Evolutionary conservation across 441 rosid genomes (phyloP), one percentile per base, ranked within the genome.

Genomic region (Erysimum pusillum): DNA sequence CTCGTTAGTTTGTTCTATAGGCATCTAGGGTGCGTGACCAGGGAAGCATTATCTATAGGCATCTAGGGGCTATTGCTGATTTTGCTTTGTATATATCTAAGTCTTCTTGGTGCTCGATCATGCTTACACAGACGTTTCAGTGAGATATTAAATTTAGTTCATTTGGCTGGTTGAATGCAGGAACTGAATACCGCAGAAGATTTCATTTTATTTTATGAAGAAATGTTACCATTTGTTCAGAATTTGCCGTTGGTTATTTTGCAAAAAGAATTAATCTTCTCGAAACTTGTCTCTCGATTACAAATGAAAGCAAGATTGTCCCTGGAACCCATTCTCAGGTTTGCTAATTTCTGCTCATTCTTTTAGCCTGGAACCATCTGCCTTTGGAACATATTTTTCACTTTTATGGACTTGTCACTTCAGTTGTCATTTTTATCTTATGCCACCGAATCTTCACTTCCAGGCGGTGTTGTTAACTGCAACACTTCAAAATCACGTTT

Each of bases 131-230:
- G 11, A 36, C 28, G 8, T 60, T 57, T 45, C 13, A 31, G 58
- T 35, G 66, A 56, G 69, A 63, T 59, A 39, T 58, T 54, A 58
- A 67, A 25, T 4, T 51, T 39, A 44, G 67, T 75, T 69, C 63
- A 41, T 68, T 56, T 76, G 38, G 65, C 31, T 71, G 49, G 7
- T 57, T 32, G 45, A 78, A 78, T 80, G 64, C 87, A 93, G 99
- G 99, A 96, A 71, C 79, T 91, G 80, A 96, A 93, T 84, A 96
- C 99, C 1, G 94, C 97, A 0, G 96, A 89, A 82, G 97, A 91
- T 77, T 96, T 93, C 81, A 93, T 96, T 79, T 86, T 92, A 11
- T 86, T 87, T 74, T 93, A 89, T 18, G 96, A 85, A 83, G 90
- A 91, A 84, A 85, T 87, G 71, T 77, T 87, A 78, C 97, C 97